Conservation (phyloP, 495 filamentous ascomycete genomes). For the Talaromyces stipitatus region DNA sequence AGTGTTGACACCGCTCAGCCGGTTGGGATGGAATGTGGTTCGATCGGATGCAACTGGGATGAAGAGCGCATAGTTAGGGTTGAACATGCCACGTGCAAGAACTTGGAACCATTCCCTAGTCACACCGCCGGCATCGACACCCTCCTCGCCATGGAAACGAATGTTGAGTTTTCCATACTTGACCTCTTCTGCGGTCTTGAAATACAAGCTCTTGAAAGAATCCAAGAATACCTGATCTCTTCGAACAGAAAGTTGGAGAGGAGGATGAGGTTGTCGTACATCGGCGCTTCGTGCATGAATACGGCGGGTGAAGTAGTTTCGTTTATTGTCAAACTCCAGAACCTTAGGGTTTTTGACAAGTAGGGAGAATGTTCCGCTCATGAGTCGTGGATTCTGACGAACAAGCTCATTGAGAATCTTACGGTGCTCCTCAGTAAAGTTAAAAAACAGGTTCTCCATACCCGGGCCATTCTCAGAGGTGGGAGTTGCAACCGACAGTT, state of each 20-base stretch:
- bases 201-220: constrained; percentile 92
- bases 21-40: constrained; percentile 98
- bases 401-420: constrained; percentile 98
- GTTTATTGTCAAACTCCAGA: constrained; percentile 98
- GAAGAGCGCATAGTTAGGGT: constrained; percentile 94
- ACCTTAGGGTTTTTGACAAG: constrained; percentile 98
- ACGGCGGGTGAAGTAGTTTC: constrained; percentile 94
- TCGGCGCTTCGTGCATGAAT: constrained; percentile 70
- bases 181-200: constrained; percentile 90
- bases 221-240: constrained; percentile 97
- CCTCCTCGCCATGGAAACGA: constrained; percentile 94
- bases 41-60: constrained; percentile 95
- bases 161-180: constrained; percentile 98
- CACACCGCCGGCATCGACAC: constrained; percentile 95
- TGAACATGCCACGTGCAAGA: constrained; percentile 96
- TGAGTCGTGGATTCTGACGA: constrained; percentile 90
- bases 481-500: constrained; percentile 68
- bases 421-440: constrained; percentile 95
- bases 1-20: constrained; percentile 82
- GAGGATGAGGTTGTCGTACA: constrained; percentile 57
- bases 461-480: constrained; percentile 58
- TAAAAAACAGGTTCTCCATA: constrained; percentile 93
- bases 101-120: constrained; percentile 99
- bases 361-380: constrained; percentile 94
- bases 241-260: constrained; percentile 82